Evolutionary conservation across 495 filamentous ascomycete species (phyloP).

Genomic region (Annulohypoxylon moriforme): DNA sequence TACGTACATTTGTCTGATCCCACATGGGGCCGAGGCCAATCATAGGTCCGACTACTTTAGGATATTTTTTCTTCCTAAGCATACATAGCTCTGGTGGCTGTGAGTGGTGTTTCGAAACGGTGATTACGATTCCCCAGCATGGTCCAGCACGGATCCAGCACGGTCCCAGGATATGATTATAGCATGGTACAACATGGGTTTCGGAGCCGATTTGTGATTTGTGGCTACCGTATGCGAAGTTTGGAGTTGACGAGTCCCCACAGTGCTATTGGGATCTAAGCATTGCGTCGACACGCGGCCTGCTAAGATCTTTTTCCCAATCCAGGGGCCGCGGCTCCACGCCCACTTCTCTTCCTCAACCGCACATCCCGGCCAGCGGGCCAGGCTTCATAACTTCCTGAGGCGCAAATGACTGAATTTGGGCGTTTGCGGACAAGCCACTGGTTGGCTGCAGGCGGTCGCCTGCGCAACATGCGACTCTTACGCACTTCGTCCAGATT

Average conservation of each 20-base stretch:
- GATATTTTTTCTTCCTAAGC: background rate
- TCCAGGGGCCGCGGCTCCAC: conserved; percentile 16
- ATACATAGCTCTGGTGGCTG: background rate
- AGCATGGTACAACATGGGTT: background rate
- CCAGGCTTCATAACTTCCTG: background rate
- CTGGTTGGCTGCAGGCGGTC: background rate
- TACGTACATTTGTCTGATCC: conserved; percentile 20
- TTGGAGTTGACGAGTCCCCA: conserved; percentile 10
- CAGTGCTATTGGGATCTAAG: conserved; percentile 7
- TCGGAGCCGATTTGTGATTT: background rate
- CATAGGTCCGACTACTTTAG: background rate
- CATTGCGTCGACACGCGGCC: conserved; percentile 38
- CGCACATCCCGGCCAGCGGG: background rate
- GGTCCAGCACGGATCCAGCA: background rate
- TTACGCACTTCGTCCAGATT: conserved; percentile 11
- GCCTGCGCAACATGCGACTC: conserved; percentile 4
- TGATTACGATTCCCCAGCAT: conserved; percentile 21
- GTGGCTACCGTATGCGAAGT: background rate
- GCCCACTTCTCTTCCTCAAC: conserved; percentile 20
- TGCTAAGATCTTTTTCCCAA: conserved; percentile 34
- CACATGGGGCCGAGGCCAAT: background rate
- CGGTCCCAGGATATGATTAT: background rate
- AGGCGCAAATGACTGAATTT: background rate
- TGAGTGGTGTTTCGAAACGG: conserved; percentile 16
- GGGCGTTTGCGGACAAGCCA: background rate